These are phyloP conservation scores for Gossypium mustelinum DNA, from an alignment of 345 rosid genomes.

Conservation along the genomic window DNA sequence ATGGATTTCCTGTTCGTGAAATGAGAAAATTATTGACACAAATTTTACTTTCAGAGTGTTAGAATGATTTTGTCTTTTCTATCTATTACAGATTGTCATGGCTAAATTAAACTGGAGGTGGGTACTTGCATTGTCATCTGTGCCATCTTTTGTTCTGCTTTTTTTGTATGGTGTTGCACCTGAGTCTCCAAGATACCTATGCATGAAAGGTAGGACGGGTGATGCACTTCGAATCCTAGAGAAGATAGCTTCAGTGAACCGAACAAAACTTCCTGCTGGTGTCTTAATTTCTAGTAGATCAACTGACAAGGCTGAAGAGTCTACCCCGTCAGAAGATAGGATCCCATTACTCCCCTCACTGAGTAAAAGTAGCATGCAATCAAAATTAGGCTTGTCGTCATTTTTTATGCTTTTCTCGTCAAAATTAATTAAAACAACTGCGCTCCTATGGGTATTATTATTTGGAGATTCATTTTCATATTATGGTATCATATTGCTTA, in stretches of 20 bases:
- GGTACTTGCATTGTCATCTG: constrained; percentile 55
- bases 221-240: constrained; percentile 47
- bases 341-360: constrained; percentile 18
- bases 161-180: constrained; percentile 36
- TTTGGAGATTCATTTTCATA: constrained; percentile 60
- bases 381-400: constrained; percentile 31
- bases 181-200: constrained; percentile 64
- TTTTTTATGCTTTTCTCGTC: constrained; percentile 40
- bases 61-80: background rate
- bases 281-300: constrained; percentile 34
- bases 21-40: background rate
- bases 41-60: background rate
- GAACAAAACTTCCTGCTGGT: constrained; percentile 45
- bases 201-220: constrained; percentile 33
- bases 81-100: constrained; percentile 34
- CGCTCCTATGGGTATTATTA: constrained; percentile 50
- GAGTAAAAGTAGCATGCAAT: constrained; percentile 10
- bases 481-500: constrained; percentile 58
- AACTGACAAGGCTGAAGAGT: constrained; percentile 22
- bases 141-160: constrained; percentile 51
- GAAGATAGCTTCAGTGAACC: constrained; percentile 37
- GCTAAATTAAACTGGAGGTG: constrained; percentile 64
- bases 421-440: constrained; percentile 40
- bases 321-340: constrained; percentile 17
- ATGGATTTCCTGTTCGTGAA: background rate